Evolutionary conservation across 2,329 filamentous ascomycete genomes (phyloP), one percentile per base, ranked within the genome.

Genomic region (Colletotrichum tamarilloi): DNA sequence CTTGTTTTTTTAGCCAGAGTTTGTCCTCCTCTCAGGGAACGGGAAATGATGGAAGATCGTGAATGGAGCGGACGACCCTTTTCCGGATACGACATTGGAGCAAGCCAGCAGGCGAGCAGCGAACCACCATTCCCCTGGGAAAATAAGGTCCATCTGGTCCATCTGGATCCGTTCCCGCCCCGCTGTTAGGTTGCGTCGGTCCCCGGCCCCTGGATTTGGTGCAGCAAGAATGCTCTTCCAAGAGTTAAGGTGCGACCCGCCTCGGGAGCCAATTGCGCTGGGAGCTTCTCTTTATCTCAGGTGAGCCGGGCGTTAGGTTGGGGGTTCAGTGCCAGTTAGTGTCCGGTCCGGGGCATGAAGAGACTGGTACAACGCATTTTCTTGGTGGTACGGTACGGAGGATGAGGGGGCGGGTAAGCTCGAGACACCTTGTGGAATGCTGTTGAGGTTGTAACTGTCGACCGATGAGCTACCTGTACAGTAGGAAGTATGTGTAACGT

Each of bases 131-230:
- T 53, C 46, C 55, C 62, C 55, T 70, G 60, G 24, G 35, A 60
- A 62, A 70, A 64, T 57, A 60, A 73, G 49, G 60, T 57, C 67
- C 42, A 49, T 49, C 42, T 49, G 42, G 19, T 49, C 42, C 67
- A 70, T 70, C 46, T 46, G 60, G 26, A 32, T 70, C 62, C 49
- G 57, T 46, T 49, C 16, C 56, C 32, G 65, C 53, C 59, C 66
- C 66, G 70, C 66, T 69, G 59, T 53, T 64, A 38, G 62, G 59
- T 59, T 69, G 66, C 30, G 24, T 26, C 56, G 30, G 63, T 46
- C 46, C 63, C 38, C 58, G 56, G 49, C 38, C 52, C 35, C 52
- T 53, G 52, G 65, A 62, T 58, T 62, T 42, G 30, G 57, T 59
- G 59, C 38, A 42, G 6, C 35, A 19, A 38, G 42, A 22, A 59